Percentiles rank a stretch among this genome's conserved stretches.
These are phyloP conservation scores for Candida dendrica DNA, from an alignment of 805 yeast genomes.

Conservation along the genomic window DNA sequence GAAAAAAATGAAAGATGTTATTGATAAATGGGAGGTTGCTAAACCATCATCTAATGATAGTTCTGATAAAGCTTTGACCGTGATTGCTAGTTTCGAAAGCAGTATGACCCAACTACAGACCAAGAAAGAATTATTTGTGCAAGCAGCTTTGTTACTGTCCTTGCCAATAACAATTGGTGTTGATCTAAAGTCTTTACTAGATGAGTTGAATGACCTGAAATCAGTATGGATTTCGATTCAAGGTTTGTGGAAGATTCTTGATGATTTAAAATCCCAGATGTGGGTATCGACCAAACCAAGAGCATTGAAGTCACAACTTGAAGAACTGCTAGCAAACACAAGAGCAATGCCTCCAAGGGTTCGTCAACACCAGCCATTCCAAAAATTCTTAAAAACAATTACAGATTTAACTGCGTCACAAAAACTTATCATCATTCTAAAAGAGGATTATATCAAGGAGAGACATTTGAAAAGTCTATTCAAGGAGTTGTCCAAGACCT, in stretches of 20 bases:
- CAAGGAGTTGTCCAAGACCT: constrained; percentile 19
- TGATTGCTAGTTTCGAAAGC: constrained; percentile 20
- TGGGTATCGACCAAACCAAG: constrained; percentile 48
- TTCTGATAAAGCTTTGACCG: constrained; percentile 35
- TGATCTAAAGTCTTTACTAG: constrained; percentile 25
- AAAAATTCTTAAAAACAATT: constrained; percentile 41
- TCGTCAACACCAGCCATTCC: constrained; percentile 65
- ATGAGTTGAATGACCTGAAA: constrained; percentile 49
- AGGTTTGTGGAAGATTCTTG: constrained; percentile 39
- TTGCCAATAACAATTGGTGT: constrained; percentile 23
- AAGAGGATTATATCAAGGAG: constrained; percentile 47
- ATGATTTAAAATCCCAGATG: constrained; percentile 28
- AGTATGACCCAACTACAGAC: constrained; percentile 6
- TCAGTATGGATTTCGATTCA: constrained; percentile 61
- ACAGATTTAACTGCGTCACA: constrained; percentile 23
- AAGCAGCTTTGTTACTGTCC: constrained; percentile 28
- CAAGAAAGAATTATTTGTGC: constrained; percentile 15
- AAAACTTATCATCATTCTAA: constrained; percentile 34
- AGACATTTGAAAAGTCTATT: constrained; percentile 63
- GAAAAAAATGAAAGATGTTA: constrained; percentile 15
- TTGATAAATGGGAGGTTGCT: constrained; percentile 41
- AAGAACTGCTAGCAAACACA: constrained; percentile 38
- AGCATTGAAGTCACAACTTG: constrained; percentile 39
- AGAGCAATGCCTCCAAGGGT: constrained; percentile 49
- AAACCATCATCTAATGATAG: constrained; percentile 21